Conservation (phyloP, 2,329 filamentous ascomycete species). For the Ophiostoma perfectum region DNA sequence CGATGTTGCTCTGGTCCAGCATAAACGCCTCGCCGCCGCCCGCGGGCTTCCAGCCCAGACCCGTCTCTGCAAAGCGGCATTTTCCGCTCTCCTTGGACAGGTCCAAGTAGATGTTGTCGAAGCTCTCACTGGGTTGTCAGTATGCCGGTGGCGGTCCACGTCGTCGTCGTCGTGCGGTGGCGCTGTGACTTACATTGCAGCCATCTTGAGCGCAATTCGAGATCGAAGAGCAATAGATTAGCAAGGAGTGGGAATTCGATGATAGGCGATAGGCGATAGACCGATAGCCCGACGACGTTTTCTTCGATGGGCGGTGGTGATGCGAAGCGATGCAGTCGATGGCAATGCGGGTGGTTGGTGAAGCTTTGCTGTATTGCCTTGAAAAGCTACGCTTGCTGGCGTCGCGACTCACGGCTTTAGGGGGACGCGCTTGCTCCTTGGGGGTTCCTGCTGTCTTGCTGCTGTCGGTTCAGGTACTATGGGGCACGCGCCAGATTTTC, state of each 20-base stretch:
- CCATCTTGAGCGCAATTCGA: background rate
- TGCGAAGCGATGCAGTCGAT: background rate
- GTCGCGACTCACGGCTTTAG: conserved; percentile 8
- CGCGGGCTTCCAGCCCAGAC: conserved; percentile 90
- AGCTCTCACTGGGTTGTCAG: conserved; percentile 63
- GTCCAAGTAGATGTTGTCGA: conserved; percentile 95
- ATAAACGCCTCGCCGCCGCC: conserved; percentile 89
- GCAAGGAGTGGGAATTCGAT: too few relatives aligned
- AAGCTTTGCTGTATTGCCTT: background rate
- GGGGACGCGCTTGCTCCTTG: conserved; percentile 8
- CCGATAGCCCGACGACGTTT: too few relatives aligned
- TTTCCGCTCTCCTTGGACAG: conserved; percentile 88
- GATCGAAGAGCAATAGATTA: background rate
- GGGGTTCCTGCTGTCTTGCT: background rate
- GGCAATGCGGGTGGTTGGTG: background rate
- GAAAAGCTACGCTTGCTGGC: background rate
- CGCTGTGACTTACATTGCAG: conserved; percentile 2
- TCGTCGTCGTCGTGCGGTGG: background rate
- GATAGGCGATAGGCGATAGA: too few relatives aligned
- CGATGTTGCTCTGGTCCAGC: conserved; percentile 79
- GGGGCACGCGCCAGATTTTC: background rate
- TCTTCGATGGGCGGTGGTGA: background rate
- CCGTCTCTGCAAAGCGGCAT: conserved; percentile 90
- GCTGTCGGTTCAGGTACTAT: background rate
- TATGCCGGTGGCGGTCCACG: background rate